Percentiles rank a stretch among this genome's conserved stretches.
phyloP scores from a whole-genome alignment of 495 filamentous ascomycete species.

The Aspergillus diversus region DNA sequence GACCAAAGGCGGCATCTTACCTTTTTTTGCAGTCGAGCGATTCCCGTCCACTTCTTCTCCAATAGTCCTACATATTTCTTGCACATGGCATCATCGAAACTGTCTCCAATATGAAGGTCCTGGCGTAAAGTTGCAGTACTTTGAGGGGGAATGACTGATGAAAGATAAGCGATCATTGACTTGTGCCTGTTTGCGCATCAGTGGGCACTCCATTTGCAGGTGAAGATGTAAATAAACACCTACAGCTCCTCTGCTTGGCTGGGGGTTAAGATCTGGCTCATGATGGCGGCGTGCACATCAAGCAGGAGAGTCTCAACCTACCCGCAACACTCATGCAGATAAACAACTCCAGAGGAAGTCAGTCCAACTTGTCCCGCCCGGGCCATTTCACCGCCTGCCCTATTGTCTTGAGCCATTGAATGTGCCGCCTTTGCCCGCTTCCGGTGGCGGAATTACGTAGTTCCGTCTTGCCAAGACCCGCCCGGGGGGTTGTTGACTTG shows the following conservation, averaged over 20 bases:
- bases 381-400: too few relatives aligned
- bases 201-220: too few relatives aligned
- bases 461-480: too few relatives aligned
- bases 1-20: conserved; percentile 43
- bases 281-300: conserved; percentile 30
- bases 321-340: conserved; percentile 1
- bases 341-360: neutral
- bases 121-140: conserved; percentile 62
- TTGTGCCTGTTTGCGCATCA: conserved; percentile 66
- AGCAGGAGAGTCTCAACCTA: neutral
- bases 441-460: too few relatives aligned
- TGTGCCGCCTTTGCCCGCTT: too few relatives aligned
- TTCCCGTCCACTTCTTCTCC: conserved; percentile 96
- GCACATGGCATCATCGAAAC: conserved; percentile 74
- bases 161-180: conserved; percentile 84
- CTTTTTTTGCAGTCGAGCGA: conserved; percentile 90
- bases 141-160: conserved; percentile 63
- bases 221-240: too few relatives aligned
- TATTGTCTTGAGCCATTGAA: too few relatives aligned
- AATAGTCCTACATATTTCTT: conserved; percentile 90
- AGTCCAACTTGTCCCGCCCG: too few relatives aligned
- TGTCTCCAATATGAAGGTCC: conserved; percentile 60
- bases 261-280: conserved; percentile 72
- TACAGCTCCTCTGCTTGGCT: conserved; percentile 87
- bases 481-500: too few relatives aligned